Conservation (phyloP, 768 basidiomycete species). For the Leucosporidium yakuticum region DNA sequence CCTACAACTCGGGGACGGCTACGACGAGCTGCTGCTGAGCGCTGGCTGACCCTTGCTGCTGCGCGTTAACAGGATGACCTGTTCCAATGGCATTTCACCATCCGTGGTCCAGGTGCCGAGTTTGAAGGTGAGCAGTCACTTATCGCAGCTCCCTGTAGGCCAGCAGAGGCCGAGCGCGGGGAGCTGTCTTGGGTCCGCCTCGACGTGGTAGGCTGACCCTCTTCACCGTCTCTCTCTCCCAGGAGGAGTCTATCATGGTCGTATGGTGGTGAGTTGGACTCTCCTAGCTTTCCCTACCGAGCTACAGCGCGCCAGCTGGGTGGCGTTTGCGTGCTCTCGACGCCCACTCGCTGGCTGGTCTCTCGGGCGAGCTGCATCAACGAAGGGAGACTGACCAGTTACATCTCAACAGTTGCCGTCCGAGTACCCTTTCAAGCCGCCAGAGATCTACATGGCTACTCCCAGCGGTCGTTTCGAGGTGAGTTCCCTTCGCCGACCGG, state of each 20-base stretch:
- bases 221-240: slow-evolving; percentile 58
- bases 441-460: slow-evolving; percentile 77
- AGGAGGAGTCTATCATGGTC: slow-evolving; percentile 92
- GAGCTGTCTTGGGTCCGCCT: too few species aligned
- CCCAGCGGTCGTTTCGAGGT: slow-evolving; percentile 84
- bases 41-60: too few species aligned
- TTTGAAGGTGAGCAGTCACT: slow-evolving; percentile 52
- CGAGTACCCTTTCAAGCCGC: slow-evolving; percentile 90
- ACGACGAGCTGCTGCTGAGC: too few species aligned
- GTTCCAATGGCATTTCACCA: slow-evolving; percentile 94
- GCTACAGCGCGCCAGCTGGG: too few species aligned
- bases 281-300: neutral
- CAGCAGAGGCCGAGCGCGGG: neutral
- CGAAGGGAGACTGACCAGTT: too few species aligned
- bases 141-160: neutral
- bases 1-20: too few species aligned
- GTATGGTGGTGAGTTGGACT: slow-evolving; percentile 41
- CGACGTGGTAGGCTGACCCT: slow-evolving; percentile 1
- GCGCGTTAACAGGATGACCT: slow-evolving; percentile 50
- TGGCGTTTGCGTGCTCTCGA: too few species aligned
- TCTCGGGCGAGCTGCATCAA: too few species aligned
- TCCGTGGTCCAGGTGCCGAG: slow-evolving; percentile 78
- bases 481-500: too few species aligned
- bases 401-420: too few species aligned
- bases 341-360: too few species aligned